phyloP scores from a whole-genome alignment of 352 stramenopile species.

The Aphanomyces cochlioides region DNA sequence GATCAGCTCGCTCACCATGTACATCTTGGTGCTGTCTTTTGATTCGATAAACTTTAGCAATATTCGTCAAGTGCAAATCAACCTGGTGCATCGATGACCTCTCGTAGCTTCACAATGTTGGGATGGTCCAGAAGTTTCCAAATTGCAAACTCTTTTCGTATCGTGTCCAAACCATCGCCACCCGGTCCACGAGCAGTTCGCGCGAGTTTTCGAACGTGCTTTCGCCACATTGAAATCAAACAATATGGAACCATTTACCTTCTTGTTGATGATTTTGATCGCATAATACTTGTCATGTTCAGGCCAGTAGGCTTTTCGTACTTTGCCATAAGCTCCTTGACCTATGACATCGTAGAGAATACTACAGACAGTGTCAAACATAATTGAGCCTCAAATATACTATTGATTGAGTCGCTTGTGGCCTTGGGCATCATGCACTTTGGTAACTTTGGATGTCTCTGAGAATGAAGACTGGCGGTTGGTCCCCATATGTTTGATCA shows the following conservation, averaged over 20 bases:
- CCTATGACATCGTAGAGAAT: constrained; percentile 71
- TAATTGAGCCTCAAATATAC: constrained; percentile 36
- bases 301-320: constrained; percentile 61
- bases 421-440: constrained; percentile 49
- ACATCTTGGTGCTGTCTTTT: constrained; percentile 69
- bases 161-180: constrained; percentile 65
- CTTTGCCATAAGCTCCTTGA: constrained; percentile 65
- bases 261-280: constrained; percentile 75
- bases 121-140: constrained; percentile 96
- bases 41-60: background rate
- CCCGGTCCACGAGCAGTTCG: constrained; percentile 63
- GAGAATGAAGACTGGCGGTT: constrained; percentile 59
- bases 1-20: constrained; percentile 80
- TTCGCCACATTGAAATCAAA: constrained; percentile 6
- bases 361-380: constrained; percentile 33
- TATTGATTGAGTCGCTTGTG: constrained; percentile 70
- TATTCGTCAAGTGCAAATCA: constrained; percentile 10
- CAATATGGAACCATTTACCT: constrained; percentile 24
- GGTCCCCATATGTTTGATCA: background rate
- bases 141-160: constrained; percentile 93
- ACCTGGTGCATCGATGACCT: constrained; percentile 94
- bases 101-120: constrained; percentile 90
- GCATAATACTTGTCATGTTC: constrained; percentile 70
- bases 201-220: constrained; percentile 42
- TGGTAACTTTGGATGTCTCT: constrained; percentile 55